Evolutionary conservation across 345 rosid genomes (phyloP).

Genomic region (Conringia planisiliqua): DNA sequence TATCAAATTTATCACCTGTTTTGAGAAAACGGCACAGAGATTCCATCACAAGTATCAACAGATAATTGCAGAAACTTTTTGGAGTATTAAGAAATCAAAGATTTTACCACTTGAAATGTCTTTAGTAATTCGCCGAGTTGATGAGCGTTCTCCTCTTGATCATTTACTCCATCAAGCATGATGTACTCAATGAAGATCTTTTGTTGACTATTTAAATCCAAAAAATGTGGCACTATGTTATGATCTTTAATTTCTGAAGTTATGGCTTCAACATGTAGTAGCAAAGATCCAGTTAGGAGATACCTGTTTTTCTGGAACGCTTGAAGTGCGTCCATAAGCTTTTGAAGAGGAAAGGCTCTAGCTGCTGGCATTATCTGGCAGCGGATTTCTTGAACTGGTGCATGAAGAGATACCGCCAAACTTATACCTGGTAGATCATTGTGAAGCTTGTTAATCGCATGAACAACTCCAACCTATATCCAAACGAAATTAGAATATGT

Average conservation of each 20-base stretch:
- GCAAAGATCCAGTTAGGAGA: not conserved
- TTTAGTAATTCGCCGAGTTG: conserved; percentile 73
- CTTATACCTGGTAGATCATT: conserved; percentile 86
- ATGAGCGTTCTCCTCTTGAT: conserved; percentile 82
- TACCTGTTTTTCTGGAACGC: conserved; percentile 77
- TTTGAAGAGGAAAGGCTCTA: conserved; percentile 91
- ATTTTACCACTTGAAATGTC: conserved; percentile 81
- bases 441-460: conserved; percentile 89
- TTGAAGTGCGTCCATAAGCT: conserved; percentile 76
- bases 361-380: conserved; percentile 99
- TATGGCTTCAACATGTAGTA: not conserved
- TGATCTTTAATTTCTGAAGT: not conserved
- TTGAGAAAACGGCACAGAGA: conserved; percentile 2
- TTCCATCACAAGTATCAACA: not conserved
- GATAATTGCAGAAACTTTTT: not conserved
- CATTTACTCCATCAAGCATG: conserved; percentile 95
- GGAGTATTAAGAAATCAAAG: not conserved
- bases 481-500: not conserved
- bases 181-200: conserved; percentile 90
- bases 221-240: not conserved
- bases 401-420: conserved; percentile 96
- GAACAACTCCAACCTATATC: conserved; percentile 88
- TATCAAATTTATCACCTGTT: conserved; percentile 89
- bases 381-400: conserved; percentile 92
- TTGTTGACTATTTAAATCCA: conserved; percentile 50